Evolutionary conservation across 73 alveolate genomes (phyloP).

Genomic region (Tetrahymena malaccensis): DNA sequence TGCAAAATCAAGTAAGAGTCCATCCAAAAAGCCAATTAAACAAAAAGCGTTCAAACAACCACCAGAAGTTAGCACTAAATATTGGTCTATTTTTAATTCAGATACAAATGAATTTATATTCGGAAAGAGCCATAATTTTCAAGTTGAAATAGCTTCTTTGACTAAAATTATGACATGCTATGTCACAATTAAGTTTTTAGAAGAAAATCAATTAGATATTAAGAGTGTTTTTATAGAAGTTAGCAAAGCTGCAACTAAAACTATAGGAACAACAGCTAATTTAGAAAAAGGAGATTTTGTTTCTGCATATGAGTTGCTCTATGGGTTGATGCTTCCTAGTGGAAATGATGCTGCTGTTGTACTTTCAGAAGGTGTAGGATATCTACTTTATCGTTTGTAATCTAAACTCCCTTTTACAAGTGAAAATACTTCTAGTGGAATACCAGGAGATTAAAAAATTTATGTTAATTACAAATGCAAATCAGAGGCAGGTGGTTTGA

Average conservation of each 20-base stretch:
- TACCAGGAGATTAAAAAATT: neutral
- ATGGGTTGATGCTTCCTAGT: conserved; percentile 58
- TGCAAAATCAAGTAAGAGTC: neutral
- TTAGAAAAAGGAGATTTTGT: conserved; percentile 32
- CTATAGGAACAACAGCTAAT: conserved; percentile 49
- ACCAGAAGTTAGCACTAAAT: neutral
- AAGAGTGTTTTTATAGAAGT: conserved; percentile 15
- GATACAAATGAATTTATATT: neutral
- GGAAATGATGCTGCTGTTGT: conserved; percentile 64
- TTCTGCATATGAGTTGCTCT: conserved; percentile 37
- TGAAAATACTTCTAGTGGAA: neutral
- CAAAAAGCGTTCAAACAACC: neutral
- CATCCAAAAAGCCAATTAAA: neutral
- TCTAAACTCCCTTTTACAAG: neutral
- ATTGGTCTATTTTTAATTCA: neutral
- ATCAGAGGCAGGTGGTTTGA: neutral
- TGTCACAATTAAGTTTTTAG: conserved; percentile 9
- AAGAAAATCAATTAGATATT: conserved; percentile 12
- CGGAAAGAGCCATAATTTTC: neutral
- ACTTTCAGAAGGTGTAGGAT: conserved; percentile 4
- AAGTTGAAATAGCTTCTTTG: conserved; percentile 18
- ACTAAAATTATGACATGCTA: conserved; percentile 41
- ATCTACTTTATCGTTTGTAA: neutral
- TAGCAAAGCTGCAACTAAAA: conserved; percentile 30
- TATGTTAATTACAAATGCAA: neutral